A percentile compares a stretch with the other conserved stretches of the same genome.
phyloP scores from a whole-genome alignment of 1,284 basidiomycete genomes.

The Trichosporon faecale region DNA sequence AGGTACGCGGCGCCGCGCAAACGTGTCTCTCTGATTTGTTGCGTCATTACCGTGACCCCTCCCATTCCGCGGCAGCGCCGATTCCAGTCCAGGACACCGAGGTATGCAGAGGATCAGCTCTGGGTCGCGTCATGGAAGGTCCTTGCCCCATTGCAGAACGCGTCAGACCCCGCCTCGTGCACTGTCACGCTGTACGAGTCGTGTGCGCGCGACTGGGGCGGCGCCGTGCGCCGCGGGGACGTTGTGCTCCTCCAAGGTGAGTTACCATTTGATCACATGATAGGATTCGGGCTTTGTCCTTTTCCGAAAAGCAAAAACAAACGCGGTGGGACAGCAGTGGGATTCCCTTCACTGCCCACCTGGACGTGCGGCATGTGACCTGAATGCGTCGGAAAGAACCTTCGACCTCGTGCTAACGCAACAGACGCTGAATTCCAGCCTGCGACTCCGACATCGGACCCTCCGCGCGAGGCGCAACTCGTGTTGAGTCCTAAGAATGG shows the following conservation, averaged over 20 bases:
- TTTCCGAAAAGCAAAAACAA: too few relatives aligned
- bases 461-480: constrained; percentile 27
- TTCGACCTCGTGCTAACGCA: too few relatives aligned
- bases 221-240: constrained; percentile 38
- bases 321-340: too few relatives aligned
- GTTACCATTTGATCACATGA: constrained; percentile 16
- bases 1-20: constrained; percentile 7
- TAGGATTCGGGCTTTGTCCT: too few relatives aligned
- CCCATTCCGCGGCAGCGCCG: constrained; percentile 25
- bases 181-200: constrained; percentile 40
- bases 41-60: constrained; percentile 34
- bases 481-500: constrained; percentile 25
- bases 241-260: constrained; percentile 42
- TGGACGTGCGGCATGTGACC: too few relatives aligned
- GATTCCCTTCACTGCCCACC: too few relatives aligned
- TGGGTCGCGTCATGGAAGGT: constrained; percentile 43
- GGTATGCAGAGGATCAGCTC: constrained; percentile 26
- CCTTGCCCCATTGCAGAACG: constrained; percentile 21
- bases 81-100: constrained; percentile 9
- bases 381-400: too few relatives aligned
- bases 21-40: constrained; percentile 33
- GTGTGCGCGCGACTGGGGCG: constrained; percentile 38
- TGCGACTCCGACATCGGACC: constrained; percentile 17
- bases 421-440: constrained; percentile 37
- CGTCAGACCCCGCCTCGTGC: constrained; percentile 27